Conservation (phyloP, 345 rosid genomes). For the Linum trigynum region DNA sequence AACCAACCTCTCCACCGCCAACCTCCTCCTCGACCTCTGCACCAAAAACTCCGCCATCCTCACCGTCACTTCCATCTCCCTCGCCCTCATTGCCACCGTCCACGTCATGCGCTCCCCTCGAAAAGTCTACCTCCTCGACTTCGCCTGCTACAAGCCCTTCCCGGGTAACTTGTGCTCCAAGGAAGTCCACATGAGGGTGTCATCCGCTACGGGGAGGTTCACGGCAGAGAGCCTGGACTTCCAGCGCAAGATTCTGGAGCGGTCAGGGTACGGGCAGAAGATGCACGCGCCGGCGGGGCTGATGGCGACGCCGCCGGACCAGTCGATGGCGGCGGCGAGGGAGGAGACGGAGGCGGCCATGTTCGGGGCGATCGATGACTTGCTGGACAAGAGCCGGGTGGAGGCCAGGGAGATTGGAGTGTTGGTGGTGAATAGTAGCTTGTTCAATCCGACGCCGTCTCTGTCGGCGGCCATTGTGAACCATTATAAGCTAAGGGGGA, state of each 20-base stretch:
- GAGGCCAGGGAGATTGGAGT: constrained; percentile 13
- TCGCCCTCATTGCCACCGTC: not conserved
- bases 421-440: constrained; percentile 18
- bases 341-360: constrained; percentile 4
- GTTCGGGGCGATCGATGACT: constrained; percentile 18
- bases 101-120: constrained; percentile 5
- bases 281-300: constrained; percentile 8
- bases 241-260: constrained; percentile 12
- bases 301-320: not conserved
- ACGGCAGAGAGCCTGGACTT: constrained; percentile 12
- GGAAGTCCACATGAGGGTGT: constrained; percentile 4
- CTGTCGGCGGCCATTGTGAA: constrained; percentile 16
- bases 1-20: not conserved
- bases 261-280: constrained; percentile 14
- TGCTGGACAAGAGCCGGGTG: constrained; percentile 13
- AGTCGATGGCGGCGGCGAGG: constrained; percentile 5
- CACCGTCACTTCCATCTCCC: not conserved
- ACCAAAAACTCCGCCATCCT: not conserved
- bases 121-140: constrained; percentile 17
- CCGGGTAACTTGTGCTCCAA: not conserved
- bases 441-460: constrained; percentile 23
- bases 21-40: not conserved
- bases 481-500: constrained; percentile 15
- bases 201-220: not conserved
- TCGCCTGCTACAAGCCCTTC: constrained; percentile 17